These are phyloP conservation scores for Ophiostoma novo-ulmi DNA, from an alignment of 2,329 filamentous ascomycete species.

Conservation along the genomic window DNA sequence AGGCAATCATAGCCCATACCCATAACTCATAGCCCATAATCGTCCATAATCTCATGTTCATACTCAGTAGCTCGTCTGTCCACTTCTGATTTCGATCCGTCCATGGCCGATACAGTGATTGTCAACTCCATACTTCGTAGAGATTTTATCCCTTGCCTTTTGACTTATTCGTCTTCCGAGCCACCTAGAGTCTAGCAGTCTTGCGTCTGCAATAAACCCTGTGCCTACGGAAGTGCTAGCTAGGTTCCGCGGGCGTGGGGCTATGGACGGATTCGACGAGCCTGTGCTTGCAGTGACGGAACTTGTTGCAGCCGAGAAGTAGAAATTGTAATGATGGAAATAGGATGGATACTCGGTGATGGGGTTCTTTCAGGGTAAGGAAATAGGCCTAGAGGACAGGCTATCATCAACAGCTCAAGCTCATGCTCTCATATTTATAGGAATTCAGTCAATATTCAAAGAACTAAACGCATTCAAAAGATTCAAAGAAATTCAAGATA, in stretches of 20 bases:
- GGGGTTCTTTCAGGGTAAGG: no score
- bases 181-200: no score
- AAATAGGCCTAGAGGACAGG: no score
- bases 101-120: not conserved
- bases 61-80: not conserved
- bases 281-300: not conserved
- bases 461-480: not conserved
- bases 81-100: not conserved
- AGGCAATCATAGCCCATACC: not conserved
- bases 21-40: no score
- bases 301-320: not conserved
- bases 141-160: no score
- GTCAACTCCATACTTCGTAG: not conserved
- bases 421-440: no score
- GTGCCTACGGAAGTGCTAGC: constrained; percentile 7
- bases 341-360: no score
- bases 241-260: constrained; percentile 7
- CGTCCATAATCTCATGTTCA: not conserved
- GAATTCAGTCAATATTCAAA: not conserved
- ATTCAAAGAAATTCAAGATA: not conserved
- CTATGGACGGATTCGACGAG: not conserved
- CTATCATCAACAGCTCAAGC: no score
- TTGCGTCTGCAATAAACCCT: no score
- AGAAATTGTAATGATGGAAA: not conserved
- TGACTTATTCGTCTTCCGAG: no score